Evolutionary conservation across 192 early-diverging fungal genomes (phyloP), one percentile per base, ranked within the genome.

Genomic region (Coemansia biformis): DNA sequence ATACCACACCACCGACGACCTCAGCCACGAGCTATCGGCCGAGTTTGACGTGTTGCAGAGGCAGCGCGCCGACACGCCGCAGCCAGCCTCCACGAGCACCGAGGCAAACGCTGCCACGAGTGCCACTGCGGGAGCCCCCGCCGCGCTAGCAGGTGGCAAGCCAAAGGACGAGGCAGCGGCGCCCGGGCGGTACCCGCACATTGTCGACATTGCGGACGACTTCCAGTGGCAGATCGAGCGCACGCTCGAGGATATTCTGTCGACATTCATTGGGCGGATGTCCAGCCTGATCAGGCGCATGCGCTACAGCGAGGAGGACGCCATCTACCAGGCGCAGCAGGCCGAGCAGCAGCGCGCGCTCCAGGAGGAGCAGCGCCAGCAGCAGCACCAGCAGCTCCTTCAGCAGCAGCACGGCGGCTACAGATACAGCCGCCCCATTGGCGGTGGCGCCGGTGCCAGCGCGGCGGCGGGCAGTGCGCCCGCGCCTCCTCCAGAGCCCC

Each of bases 301-400:
- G 57, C 79, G 80, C 42, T 78, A 84, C 41, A 78, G 62, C 44
- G 86, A 90, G 46, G 87, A 90, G 40, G 87, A 89, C 49, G 66
- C 68, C 7, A 63, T 78, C n/a, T 61, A 63, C 44, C 61, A 62
- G 40, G 65, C 63, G 5, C 61, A 73, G 47, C 61, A 62, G 56
- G 33, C 47, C 3, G 63, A 64, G 48, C 34, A 51, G 38, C 54
- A 55, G 43, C 63, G 70, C 11, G 26, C 26, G 19, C 45, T 46
- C 3, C 62, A 54, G 39, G 68, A 71, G 41, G 60, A 71, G 45
- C 56, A 71, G 48, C 60, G 61, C 23, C 57, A 56, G 43, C 64
- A 67, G 31, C 26, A 28, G 26, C 26, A 28, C 26, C 57, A 60
- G 23, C 62, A 52, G 35, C 57, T 55, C 40, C 56, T 59, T 23